Conservation (phyloP, 441 rosid species). For the Populus tomentosa region DNA sequence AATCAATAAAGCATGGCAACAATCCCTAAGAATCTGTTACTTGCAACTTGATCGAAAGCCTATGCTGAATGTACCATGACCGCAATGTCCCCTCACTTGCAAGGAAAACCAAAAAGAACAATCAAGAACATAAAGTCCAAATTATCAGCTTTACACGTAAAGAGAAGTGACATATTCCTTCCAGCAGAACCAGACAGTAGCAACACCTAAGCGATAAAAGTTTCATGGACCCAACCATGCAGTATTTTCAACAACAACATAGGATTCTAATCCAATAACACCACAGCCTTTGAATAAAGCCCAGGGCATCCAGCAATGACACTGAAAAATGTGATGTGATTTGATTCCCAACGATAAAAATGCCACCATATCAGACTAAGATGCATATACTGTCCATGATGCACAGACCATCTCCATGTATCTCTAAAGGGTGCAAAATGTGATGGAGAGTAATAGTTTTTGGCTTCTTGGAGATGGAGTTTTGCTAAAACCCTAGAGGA, state of each 20-base stretch:
- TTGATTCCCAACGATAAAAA: conserved; percentile 13
- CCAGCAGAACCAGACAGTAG: conserved; percentile 18
- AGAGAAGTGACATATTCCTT: conserved; percentile 15
- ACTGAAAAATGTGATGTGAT: neutral
- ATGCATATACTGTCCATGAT: neutral
- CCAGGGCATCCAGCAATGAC: neutral
- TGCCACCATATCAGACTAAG: conserved; percentile 8
- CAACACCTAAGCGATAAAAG: conserved; percentile 18
- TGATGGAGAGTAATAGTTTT: conserved; percentile 10
- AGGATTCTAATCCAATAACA: conserved; percentile 24
- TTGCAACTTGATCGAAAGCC: neutral
- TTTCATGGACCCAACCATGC: conserved; percentile 9
- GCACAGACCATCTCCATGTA: neutral
- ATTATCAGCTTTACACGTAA: neutral
- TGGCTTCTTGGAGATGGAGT: conserved; percentile 39
- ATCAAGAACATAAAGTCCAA: neutral
- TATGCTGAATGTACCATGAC: neutral
- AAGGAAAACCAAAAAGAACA: neutral
- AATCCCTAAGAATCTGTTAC: neutral
- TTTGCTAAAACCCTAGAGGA: conserved; percentile 31
- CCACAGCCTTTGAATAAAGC: neutral
- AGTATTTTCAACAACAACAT: conserved; percentile 5
- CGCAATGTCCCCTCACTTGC: neutral
- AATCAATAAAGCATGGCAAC: neutral
- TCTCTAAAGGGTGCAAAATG: conserved; percentile 11